These are phyloP conservation scores for Russula ochroleuca DNA, from an alignment of 768 basidiomycete genomes.

Conservation along the genomic window DNA sequence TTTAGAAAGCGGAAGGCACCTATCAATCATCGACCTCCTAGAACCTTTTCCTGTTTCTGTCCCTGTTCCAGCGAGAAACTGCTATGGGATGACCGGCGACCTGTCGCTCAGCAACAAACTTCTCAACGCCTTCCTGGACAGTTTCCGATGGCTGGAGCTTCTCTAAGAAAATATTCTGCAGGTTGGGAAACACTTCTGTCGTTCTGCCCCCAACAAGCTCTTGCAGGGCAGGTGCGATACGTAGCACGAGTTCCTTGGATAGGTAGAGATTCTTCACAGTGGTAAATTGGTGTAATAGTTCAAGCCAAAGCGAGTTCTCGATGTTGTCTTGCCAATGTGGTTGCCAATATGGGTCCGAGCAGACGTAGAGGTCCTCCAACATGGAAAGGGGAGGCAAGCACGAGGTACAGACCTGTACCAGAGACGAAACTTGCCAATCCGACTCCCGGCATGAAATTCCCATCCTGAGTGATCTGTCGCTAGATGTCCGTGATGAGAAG, in stretches of 20 bases:
- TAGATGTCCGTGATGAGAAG: background rate
- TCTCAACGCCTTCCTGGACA: background rate
- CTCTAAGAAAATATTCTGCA: background rate
- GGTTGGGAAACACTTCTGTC: background rate
- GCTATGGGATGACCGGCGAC: too few species aligned
- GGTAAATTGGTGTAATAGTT: background rate
- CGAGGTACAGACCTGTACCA: background rate
- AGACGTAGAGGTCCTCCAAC: background rate
- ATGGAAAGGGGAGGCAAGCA: background rate
- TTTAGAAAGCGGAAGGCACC: too few species aligned
- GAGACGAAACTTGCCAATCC: background rate
- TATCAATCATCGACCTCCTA: too few species aligned
- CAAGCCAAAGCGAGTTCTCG: background rate
- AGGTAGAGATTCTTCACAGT: background rate
- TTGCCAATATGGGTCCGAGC: background rate
- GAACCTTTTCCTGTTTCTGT: too few species aligned
- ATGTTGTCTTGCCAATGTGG: background rate
- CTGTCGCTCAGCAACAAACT: too few species aligned
- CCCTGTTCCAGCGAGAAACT: too few species aligned
- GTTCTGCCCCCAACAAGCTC: background rate
- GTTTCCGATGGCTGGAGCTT: background rate
- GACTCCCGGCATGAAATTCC: background rate
- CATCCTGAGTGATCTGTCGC: background rate
- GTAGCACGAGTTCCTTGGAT: background rate
- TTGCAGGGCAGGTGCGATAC: background rate